A percentile compares a stretch with the other conserved stretches of the same genome.
Conservation (phyloP, 2,329 filamentous ascomycete species). For the Cordyceps militaris region DNA sequence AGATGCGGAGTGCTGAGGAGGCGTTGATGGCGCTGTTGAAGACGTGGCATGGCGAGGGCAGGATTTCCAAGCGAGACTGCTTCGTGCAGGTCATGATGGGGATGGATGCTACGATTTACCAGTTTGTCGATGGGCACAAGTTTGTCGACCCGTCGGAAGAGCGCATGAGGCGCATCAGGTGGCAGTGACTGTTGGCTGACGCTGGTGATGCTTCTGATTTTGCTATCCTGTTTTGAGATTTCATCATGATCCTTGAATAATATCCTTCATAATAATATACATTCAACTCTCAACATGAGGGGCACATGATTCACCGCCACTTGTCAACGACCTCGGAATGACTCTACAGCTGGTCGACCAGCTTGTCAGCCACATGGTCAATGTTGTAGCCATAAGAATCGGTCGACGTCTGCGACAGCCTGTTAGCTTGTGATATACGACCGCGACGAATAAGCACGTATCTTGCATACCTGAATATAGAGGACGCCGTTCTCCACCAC, state of each 20-base stretch:
- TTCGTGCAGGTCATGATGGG: slow-evolving; percentile 3
- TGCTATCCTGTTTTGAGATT: too few species aligned
- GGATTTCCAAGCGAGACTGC: slow-evolving; percentile 1
- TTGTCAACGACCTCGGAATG: not conserved
- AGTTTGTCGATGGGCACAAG: not conserved
- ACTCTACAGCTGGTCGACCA: slow-evolving; percentile 29
- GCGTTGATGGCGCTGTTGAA: slow-evolving; percentile 1
- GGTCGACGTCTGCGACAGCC: slow-evolving; percentile 24
- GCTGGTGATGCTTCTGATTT: too few species aligned
- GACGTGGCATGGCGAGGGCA: not conserved
- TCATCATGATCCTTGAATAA: too few species aligned
- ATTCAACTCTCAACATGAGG: not conserved
- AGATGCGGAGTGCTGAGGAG: not conserved
- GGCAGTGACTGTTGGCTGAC: not conserved
- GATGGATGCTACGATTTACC: not conserved
- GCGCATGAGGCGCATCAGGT: not conserved
- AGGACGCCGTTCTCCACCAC: slow-evolving; percentile 42
- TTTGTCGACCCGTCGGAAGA: slow-evolving; percentile 7
- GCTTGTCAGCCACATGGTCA: slow-evolving; percentile 25
- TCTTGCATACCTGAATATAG: slow-evolving; percentile 39
- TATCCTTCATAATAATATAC: too few species aligned
- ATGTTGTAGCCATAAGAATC: slow-evolving; percentile 32
- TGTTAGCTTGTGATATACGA: not conserved
- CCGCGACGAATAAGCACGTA: not conserved
- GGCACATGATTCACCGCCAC: not conserved